Evolutionary conservation across 345 rosid species (phyloP).

Genomic region (Carallia pectinifolia): DNA sequence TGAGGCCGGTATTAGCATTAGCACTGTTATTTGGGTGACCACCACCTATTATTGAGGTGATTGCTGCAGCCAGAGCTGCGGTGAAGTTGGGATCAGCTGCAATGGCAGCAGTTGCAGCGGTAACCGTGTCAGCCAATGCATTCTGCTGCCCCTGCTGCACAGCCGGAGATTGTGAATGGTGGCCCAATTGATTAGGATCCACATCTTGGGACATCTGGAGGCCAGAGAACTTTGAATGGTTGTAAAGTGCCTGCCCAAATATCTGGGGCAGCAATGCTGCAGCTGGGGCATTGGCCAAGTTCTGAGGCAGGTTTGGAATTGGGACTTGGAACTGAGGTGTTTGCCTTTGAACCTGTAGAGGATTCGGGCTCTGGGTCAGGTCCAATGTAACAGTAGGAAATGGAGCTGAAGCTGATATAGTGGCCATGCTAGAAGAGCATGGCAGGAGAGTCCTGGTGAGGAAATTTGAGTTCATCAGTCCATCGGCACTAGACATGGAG

Average conservation of each 20-base stretch:
- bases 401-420: conserved; percentile 94
- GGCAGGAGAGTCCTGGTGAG: conserved; percentile 71
- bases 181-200: conserved; percentile 30
- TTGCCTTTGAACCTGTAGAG: conserved; percentile 36
- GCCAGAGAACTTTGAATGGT: conserved; percentile 64
- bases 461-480: conserved; percentile 66
- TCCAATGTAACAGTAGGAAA: conserved; percentile 94
- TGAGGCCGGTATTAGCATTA: conserved; percentile 14
- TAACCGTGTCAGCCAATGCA: conserved; percentile 37
- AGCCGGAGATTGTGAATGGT: conserved; percentile 22
- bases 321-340: conserved; percentile 48
- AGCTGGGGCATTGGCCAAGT: conserved; percentile 20
- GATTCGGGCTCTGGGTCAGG: conserved; percentile 55
- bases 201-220: conserved; percentile 54
- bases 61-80: conserved; percentile 67
- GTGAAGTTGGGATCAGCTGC: conserved; percentile 63
- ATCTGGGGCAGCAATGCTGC: conserved; percentile 53
- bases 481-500: conserved; percentile 76
- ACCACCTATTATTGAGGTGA: conserved; percentile 52
- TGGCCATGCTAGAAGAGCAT: conserved; percentile 93
- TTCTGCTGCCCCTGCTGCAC: conserved; percentile 31
- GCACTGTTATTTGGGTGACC: conserved; percentile 23
- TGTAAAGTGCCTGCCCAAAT: conserved; percentile 55
- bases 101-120: conserved; percentile 48
- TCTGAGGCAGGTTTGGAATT: conserved; percentile 33